Evolutionary conservation across 2,329 filamentous ascomycete genomes (phyloP).

Genomic region (Aureobasidium sp.): DNA sequence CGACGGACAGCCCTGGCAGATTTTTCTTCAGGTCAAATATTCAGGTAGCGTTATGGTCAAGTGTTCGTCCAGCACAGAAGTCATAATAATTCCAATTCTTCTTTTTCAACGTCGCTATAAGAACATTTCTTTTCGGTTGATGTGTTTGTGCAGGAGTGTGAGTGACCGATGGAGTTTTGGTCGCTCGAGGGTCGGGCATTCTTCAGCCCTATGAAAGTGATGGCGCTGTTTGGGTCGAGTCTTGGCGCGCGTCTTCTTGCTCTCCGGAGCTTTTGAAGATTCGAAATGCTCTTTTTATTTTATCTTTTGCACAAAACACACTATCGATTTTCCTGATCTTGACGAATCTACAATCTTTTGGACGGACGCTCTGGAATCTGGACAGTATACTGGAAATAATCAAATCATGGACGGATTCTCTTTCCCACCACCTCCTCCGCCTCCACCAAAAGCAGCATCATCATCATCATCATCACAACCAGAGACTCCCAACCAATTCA

Average conservation of each 20-base stretch:
- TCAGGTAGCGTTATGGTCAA: slow-evolving; percentile 1
- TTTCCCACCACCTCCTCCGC: slow-evolving; percentile 43
- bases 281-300: not conserved
- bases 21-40: slow-evolving; percentile 13
- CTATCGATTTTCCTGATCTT: not conserved
- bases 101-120: slow-evolving; percentile 1
- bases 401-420: slow-evolving; percentile 27
- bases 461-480: slow-evolving; percentile 1
- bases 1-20: slow-evolving; percentile 1
- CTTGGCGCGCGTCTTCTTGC: slow-evolving; percentile 5
- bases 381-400: not conserved
- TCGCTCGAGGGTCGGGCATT: not conserved
- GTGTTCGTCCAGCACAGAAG: slow-evolving; percentile 6
- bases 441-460: slow-evolving; percentile 25
- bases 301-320: not conserved
- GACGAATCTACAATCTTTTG: not conserved
- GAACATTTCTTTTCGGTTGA: not conserved
- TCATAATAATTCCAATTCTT: not conserved
- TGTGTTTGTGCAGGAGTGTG: not conserved
- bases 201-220: not conserved
- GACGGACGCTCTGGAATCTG: not conserved
- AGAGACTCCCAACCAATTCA: slow-evolving; percentile 22
- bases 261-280: not conserved
- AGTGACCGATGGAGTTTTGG: not conserved
- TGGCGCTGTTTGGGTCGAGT: not conserved